Evolutionary conservation across 495 filamentous ascomycete genomes (phyloP).

Genomic region (Bryoglossum gracile): DNA sequence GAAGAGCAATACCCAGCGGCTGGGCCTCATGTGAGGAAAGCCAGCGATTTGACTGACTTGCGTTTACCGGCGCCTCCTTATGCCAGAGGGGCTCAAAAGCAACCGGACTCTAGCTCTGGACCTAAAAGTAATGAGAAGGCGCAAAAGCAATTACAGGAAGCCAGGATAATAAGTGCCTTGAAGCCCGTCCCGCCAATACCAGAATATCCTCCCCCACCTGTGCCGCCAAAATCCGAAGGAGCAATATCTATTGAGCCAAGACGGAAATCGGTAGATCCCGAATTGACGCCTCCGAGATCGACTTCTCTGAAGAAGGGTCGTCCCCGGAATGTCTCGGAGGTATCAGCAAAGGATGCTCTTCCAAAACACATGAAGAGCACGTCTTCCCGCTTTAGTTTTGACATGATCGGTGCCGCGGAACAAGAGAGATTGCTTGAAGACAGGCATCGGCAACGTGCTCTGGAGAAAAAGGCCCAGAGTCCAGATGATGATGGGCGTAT

Average conservation of each 20-base stretch:
- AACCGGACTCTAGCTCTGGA: constrained; percentile 24
- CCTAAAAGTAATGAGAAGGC: constrained; percentile 12
- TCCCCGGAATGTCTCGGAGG: constrained; percentile 36
- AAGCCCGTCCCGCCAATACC: constrained; percentile 12
- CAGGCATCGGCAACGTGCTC: constrained; percentile 66
- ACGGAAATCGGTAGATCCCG: constrained; percentile 32
- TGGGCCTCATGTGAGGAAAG: constrained; percentile 27
- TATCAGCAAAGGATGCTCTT: constrained; percentile 39
- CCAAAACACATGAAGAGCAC: constrained; percentile 80
- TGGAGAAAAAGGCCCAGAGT: constrained; percentile 40
- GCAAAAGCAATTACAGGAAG: constrained; percentile 2
- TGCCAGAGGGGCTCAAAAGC: constrained; percentile 32
- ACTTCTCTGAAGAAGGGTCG: constrained; percentile 33
- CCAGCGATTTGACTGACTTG: constrained; percentile 34
- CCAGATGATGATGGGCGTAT: constrained; percentile 42
- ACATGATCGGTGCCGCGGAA: constrained; percentile 74
- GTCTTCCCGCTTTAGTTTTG: constrained; percentile 86
- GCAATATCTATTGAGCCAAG: constrained; percentile 26
- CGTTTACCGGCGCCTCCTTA: constrained; percentile 38
- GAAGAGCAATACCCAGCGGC: constrained; percentile 46
- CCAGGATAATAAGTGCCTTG: constrained; percentile 9
- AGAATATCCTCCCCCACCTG: too few species aligned
- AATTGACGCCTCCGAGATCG: constrained; percentile 25
- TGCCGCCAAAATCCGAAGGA: constrained; percentile 25
- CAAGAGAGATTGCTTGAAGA: constrained; percentile 84